Conservation (phyloP, 2,329 filamentous ascomycete species). For the Fusarium sp. region DNA sequence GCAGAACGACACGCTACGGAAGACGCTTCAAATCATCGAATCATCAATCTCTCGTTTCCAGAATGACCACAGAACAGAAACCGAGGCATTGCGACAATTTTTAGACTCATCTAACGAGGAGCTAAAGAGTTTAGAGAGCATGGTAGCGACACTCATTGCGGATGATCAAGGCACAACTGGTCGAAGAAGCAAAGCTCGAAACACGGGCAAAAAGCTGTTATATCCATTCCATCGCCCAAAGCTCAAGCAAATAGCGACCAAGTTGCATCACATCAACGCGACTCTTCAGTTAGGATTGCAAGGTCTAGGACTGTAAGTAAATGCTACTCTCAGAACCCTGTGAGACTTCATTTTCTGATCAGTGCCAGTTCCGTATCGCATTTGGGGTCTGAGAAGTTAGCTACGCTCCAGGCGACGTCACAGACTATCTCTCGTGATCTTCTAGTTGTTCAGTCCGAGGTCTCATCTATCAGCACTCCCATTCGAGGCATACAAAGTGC, state of each 20-base stretch:
- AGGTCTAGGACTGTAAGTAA: background rate
- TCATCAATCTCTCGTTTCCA: background rate
- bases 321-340: too few species aligned
- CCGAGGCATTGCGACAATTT: background rate
- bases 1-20: background rate
- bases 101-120: background rate
- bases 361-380: background rate
- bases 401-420: accelerated
- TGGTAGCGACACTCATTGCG: background rate
- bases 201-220: background rate
- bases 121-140: background rate
- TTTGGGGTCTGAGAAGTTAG: background rate
- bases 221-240: background rate
- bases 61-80: background rate
- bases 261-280: background rate
- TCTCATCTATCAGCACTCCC: accelerated
- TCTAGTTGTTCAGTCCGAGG: background rate
- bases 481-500: background rate
- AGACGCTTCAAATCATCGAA: background rate
- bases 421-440: background rate
- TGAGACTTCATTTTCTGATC: accelerated
- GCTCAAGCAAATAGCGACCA: background rate
- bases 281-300: background rate
- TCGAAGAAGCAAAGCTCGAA: background rate
- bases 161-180: background rate